Evolutionary conservation across 2,329 filamentous ascomycete genomes (phyloP), one percentile per base, ranked within the genome.

Genomic region (Dissoconium aciculare): DNA sequence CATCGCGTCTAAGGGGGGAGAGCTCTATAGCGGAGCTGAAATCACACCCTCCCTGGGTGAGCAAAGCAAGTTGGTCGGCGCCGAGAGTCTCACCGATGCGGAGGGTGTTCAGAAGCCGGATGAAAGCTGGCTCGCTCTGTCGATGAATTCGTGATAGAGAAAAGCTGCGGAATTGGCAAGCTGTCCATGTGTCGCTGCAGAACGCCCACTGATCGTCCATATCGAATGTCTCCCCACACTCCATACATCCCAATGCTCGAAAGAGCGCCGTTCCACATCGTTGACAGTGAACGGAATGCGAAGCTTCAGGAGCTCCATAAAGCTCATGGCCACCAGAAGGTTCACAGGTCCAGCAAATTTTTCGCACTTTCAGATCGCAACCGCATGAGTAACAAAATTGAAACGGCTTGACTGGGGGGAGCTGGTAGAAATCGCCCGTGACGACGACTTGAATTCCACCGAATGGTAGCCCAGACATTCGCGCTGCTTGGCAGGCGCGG

Each of bases 171-270:
- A 77, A 74, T 2, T 63, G 41, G 38, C 67, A 68, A 26, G 65
- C 52, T 9, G 53, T 36, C 73, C 72, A 78, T 0, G 62, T 62
- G 2, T 49, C 34, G 39, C 67, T 71, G 11, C 58, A 54, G 40
- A 77, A 77, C 0, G 71, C 71, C 66, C 69, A 77, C 41, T 70
- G 71, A 6, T 75, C 63, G 10, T 47, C 50, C n/a, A n/a, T n/a
- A n/a, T n/a, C n/a, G n/a, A n/a, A n/a, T n/a, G n/a, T n/a, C 14
- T 69, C 62, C 4, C 42, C 34, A 32, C 57, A 69, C 14, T 37
- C 32, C n/a, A n/a, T n/a, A n/a, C n/a, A n/a, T n/a, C n/a, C n/a
- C n/a, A n/a, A n/a, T n/a, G n/a, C n/a, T n/a, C n/a, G n/a, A 32
- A 49, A 33, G 15, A 21, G 25, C 12, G 24, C n/a, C n/a, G 17